Percentiles rank a stretch among this genome's conserved stretches.
Evolutionary conservation across 2,329 filamentous ascomycete species (phyloP).

Genomic region (Pyrenophora seminiperda): DNA sequence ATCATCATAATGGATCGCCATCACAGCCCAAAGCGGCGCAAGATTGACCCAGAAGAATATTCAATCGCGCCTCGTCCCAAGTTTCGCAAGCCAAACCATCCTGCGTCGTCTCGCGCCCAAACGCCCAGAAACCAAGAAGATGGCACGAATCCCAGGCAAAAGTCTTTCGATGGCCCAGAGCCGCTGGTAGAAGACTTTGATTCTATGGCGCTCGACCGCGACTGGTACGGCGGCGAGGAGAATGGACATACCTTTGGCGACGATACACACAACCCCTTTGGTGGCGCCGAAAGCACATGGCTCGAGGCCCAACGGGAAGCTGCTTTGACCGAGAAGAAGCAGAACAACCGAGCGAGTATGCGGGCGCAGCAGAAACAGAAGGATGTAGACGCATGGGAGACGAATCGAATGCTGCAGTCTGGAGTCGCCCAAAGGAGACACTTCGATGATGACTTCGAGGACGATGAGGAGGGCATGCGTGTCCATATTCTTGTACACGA

Average conservation of each 20-base stretch:
- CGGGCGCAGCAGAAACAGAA: conserved; percentile 83
- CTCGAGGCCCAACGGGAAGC: conserved; percentile 77
- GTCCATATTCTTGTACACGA: conserved; percentile 94
- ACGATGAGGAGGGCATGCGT: conserved; percentile 87
- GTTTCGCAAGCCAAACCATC: conserved; percentile 44
- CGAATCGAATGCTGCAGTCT: conserved; percentile 96
- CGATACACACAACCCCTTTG: conserved; percentile 91
- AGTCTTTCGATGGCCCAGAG: conserved; percentile 67
- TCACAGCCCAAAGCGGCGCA: conserved; percentile 67
- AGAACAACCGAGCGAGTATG: conserved; percentile 71
- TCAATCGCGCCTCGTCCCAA: conserved; percentile 58
- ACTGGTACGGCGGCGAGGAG: conserved; percentile 92
- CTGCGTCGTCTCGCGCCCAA: conserved; percentile 44
- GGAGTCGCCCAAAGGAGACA: conserved; percentile 91
- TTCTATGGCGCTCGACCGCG: conserved; percentile 76
- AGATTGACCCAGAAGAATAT: conserved; percentile 68
- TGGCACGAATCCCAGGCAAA: conserved; percentile 55
- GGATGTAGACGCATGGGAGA: conserved; percentile 98
- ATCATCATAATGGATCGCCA: conserved; percentile 43
- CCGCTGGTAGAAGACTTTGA: conserved; percentile 69
- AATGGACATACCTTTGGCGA: conserved; percentile 85
- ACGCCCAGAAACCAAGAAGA: conserved; percentile 41
- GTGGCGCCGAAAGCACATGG: conserved; percentile 71
- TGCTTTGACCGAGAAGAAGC: conserved; percentile 79
- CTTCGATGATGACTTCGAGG: conserved; percentile 78